Percentiles rank a stretch among this genome's conserved stretches.
These are phyloP conservation scores for Gleditsia sinensis DNA, from an alignment of 306 rosid species.

Conservation along the genomic window DNA sequence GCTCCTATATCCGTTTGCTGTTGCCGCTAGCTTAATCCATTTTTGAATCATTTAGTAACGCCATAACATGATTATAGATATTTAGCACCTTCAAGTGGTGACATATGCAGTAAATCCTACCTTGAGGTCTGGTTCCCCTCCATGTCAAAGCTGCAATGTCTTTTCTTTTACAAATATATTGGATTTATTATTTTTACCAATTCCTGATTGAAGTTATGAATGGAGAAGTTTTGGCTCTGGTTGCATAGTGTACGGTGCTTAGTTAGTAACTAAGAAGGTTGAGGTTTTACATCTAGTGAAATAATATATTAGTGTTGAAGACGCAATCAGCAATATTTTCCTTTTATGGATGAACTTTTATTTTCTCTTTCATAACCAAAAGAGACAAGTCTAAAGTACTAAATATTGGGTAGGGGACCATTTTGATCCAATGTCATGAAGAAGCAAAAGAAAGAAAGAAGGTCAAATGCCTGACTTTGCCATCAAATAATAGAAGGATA, in stretches of 20 bases:
- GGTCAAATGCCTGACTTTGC: neutral
- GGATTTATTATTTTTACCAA: neutral
- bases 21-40: too few species aligned
- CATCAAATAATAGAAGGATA: conserved; percentile 11
- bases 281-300: neutral
- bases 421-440: conserved; percentile 8
- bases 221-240: neutral
- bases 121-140: neutral
- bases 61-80: neutral
- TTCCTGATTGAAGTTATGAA: neutral
- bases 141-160: neutral
- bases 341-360: neutral
- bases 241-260: conserved; percentile 30
- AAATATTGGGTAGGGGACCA: conserved; percentile 40
- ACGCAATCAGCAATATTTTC: conserved; percentile 8
- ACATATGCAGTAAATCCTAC: neutral
- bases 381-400: neutral
- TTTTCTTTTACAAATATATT: neutral
- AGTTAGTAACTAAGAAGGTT: neutral
- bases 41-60: neutral
- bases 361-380: neutral
- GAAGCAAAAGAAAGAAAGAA: neutral
- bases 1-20: neutral
- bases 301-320: neutral
- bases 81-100: neutral